Evolutionary conservation across 2,329 filamentous ascomycete species (phyloP).

Genomic region (Colletotrichum tamarilloi): DNA sequence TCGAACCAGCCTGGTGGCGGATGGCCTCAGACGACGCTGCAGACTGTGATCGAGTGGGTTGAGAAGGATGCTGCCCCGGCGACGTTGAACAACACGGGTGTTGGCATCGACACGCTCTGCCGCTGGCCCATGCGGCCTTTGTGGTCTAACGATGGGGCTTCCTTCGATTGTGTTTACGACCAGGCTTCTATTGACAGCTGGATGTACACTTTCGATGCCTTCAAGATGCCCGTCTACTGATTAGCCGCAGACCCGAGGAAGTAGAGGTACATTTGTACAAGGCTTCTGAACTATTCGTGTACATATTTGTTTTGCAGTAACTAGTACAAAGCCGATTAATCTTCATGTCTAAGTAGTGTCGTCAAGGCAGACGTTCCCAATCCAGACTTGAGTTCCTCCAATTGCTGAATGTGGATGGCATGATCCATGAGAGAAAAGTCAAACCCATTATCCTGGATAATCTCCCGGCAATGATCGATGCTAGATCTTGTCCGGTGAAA

Average conservation of each 20-base stretch:
- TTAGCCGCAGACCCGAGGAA: too few relatives aligned
- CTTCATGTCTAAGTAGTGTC: neutral
- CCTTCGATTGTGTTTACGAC: constrained; percentile 24
- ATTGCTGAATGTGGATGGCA: too few relatives aligned
- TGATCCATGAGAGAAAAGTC: too few relatives aligned
- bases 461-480: too few relatives aligned
- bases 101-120: constrained; percentile 49
- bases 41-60: constrained; percentile 62
- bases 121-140: constrained; percentile 54
- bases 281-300: neutral
- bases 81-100: constrained; percentile 54
- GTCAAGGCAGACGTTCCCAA: too few relatives aligned
- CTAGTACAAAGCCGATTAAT: neutral
- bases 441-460: too few relatives aligned
- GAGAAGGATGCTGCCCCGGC: constrained; percentile 58
- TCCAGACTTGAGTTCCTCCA: too few relatives aligned
- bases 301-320: neutral
- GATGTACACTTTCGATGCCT: constrained; percentile 29
- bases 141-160: constrained; percentile 42
- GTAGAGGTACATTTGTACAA: neutral
- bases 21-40: constrained; percentile 50
- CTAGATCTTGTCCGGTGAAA: too few relatives aligned
- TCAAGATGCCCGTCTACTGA: constrained; percentile 32
- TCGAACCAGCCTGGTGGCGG: constrained; percentile 49
- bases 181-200: constrained; percentile 23